Evolutionary conservation across 192 early-diverging fungal species (phyloP).

Genomic region (Spinellus fusiger): DNA sequence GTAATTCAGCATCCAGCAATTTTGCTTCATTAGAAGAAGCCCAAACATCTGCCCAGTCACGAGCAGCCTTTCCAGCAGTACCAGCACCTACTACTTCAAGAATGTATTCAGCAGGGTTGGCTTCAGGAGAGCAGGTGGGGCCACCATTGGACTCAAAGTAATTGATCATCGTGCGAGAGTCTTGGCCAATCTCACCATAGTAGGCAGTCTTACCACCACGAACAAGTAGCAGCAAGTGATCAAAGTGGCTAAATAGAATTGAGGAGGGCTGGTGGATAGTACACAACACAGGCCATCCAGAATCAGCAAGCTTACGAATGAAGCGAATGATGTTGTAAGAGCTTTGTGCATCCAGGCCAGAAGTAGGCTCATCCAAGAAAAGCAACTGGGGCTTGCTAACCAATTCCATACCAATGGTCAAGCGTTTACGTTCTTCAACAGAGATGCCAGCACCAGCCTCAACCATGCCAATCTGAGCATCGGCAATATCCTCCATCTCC

Average conservation of each 20-base stretch:
- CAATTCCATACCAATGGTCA: constrained; percentile 79
- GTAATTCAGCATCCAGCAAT: constrained; percentile 43
- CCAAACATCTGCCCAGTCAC: constrained; percentile 77
- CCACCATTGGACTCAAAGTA: constrained; percentile 78
- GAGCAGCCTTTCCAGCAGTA: constrained; percentile 38
- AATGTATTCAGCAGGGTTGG: constrained; percentile 85
- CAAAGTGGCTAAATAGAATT: constrained; percentile 82
- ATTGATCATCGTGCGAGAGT: constrained; percentile 55
- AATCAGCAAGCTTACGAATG: constrained; percentile 57
- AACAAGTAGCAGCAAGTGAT: constrained; percentile 73
- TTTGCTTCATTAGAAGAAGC: constrained; percentile 44
- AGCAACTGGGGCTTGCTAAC: constrained; percentile 74
- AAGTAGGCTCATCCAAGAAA: constrained; percentile 71
- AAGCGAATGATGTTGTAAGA: constrained; percentile 72
- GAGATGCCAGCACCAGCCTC: constrained; percentile 60
- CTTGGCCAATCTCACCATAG: constrained; percentile 72
- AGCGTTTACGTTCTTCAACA: constrained; percentile 77
- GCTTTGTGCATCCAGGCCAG: constrained; percentile 73
- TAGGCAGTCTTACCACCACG: constrained; percentile 76
- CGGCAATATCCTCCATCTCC: constrained; percentile 56
- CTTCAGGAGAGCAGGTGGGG: constrained; percentile 51
- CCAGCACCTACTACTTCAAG: constrained; percentile 74
- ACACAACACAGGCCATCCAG: constrained; percentile 66
- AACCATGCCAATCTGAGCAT: constrained; percentile 48
- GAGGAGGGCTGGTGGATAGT: constrained; percentile 87